phyloP scores from a whole-genome alignment of 2,329 filamentous ascomycete genomes.

The Pseudogymnoascus sp. region DNA sequence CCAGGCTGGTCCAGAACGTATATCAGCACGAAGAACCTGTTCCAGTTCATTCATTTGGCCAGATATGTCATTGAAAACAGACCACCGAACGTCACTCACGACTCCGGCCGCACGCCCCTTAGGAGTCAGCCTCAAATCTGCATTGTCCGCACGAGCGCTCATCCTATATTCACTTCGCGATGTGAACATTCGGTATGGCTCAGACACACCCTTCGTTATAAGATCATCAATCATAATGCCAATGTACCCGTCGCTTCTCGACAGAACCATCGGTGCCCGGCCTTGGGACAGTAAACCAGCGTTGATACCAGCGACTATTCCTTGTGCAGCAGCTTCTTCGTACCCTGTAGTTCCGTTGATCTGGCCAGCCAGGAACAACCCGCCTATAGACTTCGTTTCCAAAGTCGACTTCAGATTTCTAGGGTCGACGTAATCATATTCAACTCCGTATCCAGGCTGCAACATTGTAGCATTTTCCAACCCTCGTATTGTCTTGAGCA shows the following conservation, averaged over 20 bases:
- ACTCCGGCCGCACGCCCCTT: conserved; percentile 71
- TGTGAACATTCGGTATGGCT: conserved; percentile 98
- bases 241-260: conserved; percentile 86
- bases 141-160: conserved; percentile 86
- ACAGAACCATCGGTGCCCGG: conserved; percentile 59
- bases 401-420: conserved; percentile 79
- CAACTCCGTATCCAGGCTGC: conserved; percentile 91
- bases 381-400: conserved; percentile 85
- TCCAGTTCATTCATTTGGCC: conserved; percentile 62
- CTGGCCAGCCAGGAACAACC: conserved; percentile 87
- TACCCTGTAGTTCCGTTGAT: conserved; percentile 99
- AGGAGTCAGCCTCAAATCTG: conserved; percentile 75
- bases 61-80: conserved; percentile 56
- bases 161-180: conserved; percentile 92
- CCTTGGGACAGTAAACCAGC: conserved; percentile 72
- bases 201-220: conserved; percentile 90
- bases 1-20: conserved; percentile 59
- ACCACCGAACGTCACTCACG: conserved; percentile 74
- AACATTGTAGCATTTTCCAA: conserved; percentile 87
- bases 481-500: conserved; percentile 80
- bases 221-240: conserved; percentile 98
- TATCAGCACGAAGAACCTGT: conserved; percentile 49
- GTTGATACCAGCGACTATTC: conserved; percentile 87
- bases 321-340: conserved; percentile 93
- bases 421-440: conserved; percentile 98